phyloP scores from a whole-genome alignment of 345 rosid species.

The Melaleuca quinquenervia region DNA sequence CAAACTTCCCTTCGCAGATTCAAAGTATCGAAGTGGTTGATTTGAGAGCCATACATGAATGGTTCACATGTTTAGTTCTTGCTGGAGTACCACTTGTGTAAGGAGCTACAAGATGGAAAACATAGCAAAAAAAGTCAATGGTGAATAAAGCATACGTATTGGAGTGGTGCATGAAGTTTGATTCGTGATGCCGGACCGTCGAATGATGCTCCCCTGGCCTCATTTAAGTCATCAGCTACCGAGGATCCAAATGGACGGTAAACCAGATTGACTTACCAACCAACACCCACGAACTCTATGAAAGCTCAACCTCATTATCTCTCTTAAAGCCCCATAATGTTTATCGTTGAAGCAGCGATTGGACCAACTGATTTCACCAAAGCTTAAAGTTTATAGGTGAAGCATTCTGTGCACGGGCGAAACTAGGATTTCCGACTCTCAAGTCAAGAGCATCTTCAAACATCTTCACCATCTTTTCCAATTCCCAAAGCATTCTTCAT shows the following conservation, averaged over 20 bases:
- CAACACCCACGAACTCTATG: background rate
- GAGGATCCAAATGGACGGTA: background rate
- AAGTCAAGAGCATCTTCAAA: background rate
- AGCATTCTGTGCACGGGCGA: background rate
- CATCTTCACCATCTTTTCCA: background rate
- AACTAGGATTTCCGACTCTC: background rate
- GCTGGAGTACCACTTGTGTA: no score
- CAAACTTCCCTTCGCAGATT: rapidly evolving
- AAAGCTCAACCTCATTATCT: background rate
- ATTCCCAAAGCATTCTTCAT: background rate
- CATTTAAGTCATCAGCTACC: background rate
- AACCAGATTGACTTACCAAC: background rate
- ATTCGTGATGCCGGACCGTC: no score
- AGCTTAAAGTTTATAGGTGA: background rate
- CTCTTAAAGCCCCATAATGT: background rate
- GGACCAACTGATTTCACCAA: background rate
- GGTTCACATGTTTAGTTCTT: no score
- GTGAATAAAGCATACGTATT: background rate
- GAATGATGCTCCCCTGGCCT: background rate
- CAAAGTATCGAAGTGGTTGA: rapidly evolving
- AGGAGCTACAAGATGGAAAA: no score
- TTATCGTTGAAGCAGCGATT: background rate
- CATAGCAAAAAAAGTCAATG: no score
- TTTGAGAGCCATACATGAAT: background rate
- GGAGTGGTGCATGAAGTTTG: background rate